These are phyloP conservation scores for Lippia alba DNA, from an alignment of 305 asterid species.

Conservation along the genomic window DNA sequence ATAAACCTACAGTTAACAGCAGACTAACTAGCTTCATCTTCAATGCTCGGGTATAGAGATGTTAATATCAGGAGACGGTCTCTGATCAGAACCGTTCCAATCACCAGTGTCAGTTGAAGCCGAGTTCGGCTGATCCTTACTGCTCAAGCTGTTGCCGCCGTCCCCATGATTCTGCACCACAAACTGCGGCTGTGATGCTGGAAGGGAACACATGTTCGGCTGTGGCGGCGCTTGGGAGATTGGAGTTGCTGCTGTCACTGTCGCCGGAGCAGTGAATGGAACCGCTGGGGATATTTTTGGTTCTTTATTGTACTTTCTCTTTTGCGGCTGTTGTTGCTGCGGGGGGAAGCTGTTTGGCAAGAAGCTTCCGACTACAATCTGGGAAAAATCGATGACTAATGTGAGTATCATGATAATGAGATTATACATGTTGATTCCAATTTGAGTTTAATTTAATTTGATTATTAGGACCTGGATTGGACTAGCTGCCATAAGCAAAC, in stretches of 20 bases:
- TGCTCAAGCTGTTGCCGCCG: conserved; percentile 49
- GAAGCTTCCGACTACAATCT: conserved; percentile 91
- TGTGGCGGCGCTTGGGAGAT: conserved; percentile 65
- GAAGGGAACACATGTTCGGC: conserved; percentile 37
- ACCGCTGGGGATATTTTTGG: conserved; percentile 40
- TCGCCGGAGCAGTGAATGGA: conserved; percentile 45
- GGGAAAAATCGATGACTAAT: conserved; percentile 13
- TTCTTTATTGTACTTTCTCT: conserved; percentile 50
- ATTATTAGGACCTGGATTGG: conserved; percentile 69
- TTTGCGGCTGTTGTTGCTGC: conserved; percentile 28
- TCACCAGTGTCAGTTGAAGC: conserved; percentile 57
- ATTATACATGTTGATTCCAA: too few species aligned
- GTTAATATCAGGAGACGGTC: conserved; percentile 81
- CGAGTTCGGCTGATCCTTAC: conserved; percentile 54
- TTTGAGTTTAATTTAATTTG: neutral
- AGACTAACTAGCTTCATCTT: conserved; percentile 41
- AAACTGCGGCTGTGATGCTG: conserved; percentile 49
- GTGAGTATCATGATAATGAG: neutral
- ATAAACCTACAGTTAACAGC: neutral
- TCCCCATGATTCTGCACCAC: conserved; percentile 51
- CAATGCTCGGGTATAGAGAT: conserved; percentile 54
- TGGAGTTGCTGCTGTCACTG: conserved; percentile 61
- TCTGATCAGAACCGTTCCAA: conserved; percentile 67
- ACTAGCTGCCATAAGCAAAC: conserved; percentile 81
- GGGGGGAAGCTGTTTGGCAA: conserved; percentile 54